These are phyloP conservation scores for Dacryopinax spathularia DNA, from an alignment of 768 basidiomycete genomes.

Conservation along the genomic window DNA sequence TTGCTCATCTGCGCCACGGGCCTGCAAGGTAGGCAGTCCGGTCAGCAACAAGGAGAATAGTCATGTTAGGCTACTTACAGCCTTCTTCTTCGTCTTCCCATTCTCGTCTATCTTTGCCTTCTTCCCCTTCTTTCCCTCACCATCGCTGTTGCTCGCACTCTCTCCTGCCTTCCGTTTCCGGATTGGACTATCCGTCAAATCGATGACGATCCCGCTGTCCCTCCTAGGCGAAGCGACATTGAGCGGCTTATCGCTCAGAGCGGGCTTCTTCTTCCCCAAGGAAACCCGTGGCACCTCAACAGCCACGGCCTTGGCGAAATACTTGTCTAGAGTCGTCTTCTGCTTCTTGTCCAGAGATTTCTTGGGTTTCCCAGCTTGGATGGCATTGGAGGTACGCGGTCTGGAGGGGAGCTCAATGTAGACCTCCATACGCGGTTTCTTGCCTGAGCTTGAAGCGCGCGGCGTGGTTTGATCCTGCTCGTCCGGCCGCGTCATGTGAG, in stretches of 20 bases:
- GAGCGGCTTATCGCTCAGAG: background rate
- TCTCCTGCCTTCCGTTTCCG: background rate
- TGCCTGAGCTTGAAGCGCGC: background rate
- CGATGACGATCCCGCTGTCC: background rate
- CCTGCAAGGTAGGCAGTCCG: background rate
- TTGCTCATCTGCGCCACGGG: background rate
- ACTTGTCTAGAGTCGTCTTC: background rate
- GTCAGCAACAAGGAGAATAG: background rate
- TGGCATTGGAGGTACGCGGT: background rate
- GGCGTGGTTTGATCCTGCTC: background rate
- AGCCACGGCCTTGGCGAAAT: background rate
- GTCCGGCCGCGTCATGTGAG: background rate
- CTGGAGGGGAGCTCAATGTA: background rate
- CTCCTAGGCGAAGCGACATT: background rate
- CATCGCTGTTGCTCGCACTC: background rate
- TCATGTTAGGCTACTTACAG: background rate
- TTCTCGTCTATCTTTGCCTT: slow-evolving; percentile 2
- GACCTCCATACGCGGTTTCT: background rate
- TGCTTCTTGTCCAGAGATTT: background rate
- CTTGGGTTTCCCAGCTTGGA: background rate
- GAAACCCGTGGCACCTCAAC: background rate
- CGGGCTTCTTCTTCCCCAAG: background rate
- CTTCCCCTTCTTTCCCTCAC: background rate
- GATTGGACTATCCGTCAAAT: background rate
- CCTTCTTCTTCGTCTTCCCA: slow-evolving; percentile 15